Percentiles rank a stretch among this genome's conserved stretches.
Conservation (phyloP, 768 basidiomycete genomes). For the Butyriboletus loyo region DNA sequence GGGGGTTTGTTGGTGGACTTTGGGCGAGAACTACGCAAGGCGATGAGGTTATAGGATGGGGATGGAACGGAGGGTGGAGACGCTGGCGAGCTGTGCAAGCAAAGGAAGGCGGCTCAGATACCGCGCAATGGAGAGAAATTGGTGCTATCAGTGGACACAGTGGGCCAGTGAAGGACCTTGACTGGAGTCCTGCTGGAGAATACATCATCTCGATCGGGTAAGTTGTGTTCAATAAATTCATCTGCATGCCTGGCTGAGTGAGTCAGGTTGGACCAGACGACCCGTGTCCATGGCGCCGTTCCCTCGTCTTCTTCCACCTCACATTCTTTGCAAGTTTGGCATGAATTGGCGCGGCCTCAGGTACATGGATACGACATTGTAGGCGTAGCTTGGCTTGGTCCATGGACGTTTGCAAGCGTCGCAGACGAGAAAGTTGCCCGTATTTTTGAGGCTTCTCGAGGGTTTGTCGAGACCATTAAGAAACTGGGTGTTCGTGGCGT, state of each 20-base stretch:
- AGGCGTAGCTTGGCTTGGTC: conserved; percentile 69
- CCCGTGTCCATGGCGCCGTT: conserved; percentile 76
- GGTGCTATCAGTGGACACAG: conserved; percentile 86
- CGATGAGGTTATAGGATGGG: conserved; percentile 72
- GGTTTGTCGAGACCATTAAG: conserved; percentile 68
- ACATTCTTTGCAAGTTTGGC: conserved; percentile 49
- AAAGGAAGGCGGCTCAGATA: conserved; percentile 17
- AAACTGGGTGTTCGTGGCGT: conserved; percentile 48
- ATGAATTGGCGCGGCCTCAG: conserved; percentile 89
- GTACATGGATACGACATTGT: conserved; percentile 95
- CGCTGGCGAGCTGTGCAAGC: conserved; percentile 60
- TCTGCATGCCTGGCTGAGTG: neutral
- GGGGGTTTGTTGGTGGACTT: conserved; percentile 89
- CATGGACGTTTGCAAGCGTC: conserved; percentile 81
- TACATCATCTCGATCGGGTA: conserved; percentile 87
- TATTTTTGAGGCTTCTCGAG: conserved; percentile 86
- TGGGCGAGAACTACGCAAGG: conserved; percentile 60
- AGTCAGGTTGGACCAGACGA: conserved; percentile 83
- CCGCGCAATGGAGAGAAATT: conserved; percentile 67
- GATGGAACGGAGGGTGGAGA: conserved; percentile 94
- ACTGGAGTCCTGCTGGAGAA: conserved; percentile 85
- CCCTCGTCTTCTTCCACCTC: conserved; percentile 14
- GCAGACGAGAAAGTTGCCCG: conserved; percentile 96
- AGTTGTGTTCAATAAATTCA: conserved; percentile 16
- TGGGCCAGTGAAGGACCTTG: conserved; percentile 72